Conservation (phyloP, 129 eudicot genomes). For the Flaveria robusta region DNA sequence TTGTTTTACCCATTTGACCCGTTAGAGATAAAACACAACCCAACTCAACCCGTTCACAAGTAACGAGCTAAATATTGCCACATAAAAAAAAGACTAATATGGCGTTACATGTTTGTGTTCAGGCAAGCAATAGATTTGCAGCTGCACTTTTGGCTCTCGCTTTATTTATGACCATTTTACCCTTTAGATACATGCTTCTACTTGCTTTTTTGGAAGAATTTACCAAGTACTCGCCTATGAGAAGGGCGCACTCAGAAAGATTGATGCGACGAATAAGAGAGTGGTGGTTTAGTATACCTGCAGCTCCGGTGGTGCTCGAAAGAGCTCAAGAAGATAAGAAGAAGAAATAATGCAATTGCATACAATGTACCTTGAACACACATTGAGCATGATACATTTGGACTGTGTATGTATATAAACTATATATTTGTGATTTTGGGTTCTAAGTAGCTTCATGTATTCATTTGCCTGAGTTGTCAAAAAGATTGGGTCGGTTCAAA, state of each 20-base stretch:
- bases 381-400: background rate
- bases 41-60: background rate
- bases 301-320: conserved; percentile 82
- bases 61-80: background rate
- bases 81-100: conserved; percentile 4
- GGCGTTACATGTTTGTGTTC: conserved; percentile 15
- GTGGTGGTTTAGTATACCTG: conserved; percentile 99
- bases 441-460: background rate
- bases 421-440: background rate
- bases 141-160: conserved; percentile 51
- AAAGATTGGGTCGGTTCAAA: background rate
- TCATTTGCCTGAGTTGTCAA: background rate
- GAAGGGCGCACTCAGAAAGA: conserved; percentile 70
- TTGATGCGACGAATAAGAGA: conserved; percentile 70
- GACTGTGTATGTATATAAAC: conserved; percentile 17
- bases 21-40: conserved; percentile 6
- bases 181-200: conserved; percentile 49
- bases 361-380: background rate
- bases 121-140: conserved; percentile 82
- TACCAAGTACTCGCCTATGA: conserved; percentile 73
- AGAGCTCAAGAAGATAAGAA: conserved; percentile 73
- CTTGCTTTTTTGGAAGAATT: conserved; percentile 62
- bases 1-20: background rate
- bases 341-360: conserved; percentile 41
- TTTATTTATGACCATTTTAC: conserved; percentile 53